Evolutionary conservation across 352 stramenopile genomes (phyloP), one percentile per base, ranked within the genome.

Genomic region (Pythium aquatile): DNA sequence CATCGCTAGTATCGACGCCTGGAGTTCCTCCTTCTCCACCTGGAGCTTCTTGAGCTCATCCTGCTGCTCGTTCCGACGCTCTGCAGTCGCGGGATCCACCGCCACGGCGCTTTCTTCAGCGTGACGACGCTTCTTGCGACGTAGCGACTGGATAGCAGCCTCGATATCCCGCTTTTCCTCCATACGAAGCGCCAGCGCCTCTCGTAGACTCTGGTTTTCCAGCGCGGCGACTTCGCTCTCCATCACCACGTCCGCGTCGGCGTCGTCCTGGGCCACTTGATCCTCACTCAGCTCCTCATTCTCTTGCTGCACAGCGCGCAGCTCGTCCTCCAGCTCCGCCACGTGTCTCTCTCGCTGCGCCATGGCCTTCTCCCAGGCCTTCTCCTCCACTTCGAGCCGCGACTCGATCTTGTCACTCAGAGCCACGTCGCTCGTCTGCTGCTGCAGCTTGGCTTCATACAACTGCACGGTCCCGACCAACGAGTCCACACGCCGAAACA

Each of bases 151-250:
- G 5, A 90, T 72, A 13, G 81, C 81, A 0, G 81, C 79, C 39
- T 86, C 63, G 39, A 90, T 82, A 62, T 90, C 81, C 1, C 70
- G 65, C 68, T 80, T 81, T 63, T 90, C 81, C 58, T 90, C 81
- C 44, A 62, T 67, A 9, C 81, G 71, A 40, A 90, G 63, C 9
- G 75, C 75, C 20, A 90, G 54, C 16, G 69, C 72, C 62, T 88
- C 79, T 6, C 70, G 62, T 2, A 88, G 66, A 55, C 77, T 71
- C 3, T 65, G 49, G 35, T 77, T 73, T 37, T 66, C 59, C n/a
- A 67, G n/a, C 53, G 42, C 44, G 1, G 55, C 58, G 26, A 66
- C 59, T 32, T 74, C 56, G 48, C 54, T 67, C 33, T 61, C 61
- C 30, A 67, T 67, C 42, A 67, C 61, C 13, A 67, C 44, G n/a